Evolutionary conservation across 192 early-diverging fungal species (phyloP).

Genomic region (Mortierella alpina): DNA sequence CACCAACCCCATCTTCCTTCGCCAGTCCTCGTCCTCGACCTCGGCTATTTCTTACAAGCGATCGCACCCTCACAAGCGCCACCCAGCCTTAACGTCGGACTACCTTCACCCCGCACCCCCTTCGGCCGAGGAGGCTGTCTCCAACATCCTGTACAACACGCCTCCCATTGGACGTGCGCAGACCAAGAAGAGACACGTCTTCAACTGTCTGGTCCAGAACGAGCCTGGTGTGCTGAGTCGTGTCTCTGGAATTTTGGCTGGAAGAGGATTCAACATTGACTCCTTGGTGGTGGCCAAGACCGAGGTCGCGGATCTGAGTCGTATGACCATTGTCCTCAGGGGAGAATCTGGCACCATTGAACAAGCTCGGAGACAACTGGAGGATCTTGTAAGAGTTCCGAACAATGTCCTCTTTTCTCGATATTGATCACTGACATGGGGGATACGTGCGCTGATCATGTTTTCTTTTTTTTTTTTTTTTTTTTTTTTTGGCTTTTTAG

Average conservation of each 20-base stretch:
- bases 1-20: conserved; percentile 15
- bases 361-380: conserved; percentile 93
- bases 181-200: conserved; percentile 80
- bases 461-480: not conserved
- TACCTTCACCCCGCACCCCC: conserved; percentile 66
- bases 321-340: conserved; percentile 97
- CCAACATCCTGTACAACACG: conserved; percentile 97
- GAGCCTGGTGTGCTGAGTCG: conserved; percentile 88
- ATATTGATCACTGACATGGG: not conserved
- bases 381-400: conserved; percentile 80
- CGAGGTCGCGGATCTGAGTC: conserved; percentile 89
- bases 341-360: conserved; percentile 86
- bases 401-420: not conserved
- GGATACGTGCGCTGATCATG: not conserved
- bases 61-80: conserved; percentile 56
- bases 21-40: conserved; percentile 57
- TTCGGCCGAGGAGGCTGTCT: conserved; percentile 93
- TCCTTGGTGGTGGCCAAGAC: conserved; percentile 96
- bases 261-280: conserved; percentile 97
- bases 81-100: conserved; percentile 41
- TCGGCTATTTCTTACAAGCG: conserved; percentile 59
- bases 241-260: conserved; percentile 90
- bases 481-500: conserved; percentile 29
- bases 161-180: conserved; percentile 65
- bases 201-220: conserved; percentile 95